These are phyloP conservation scores for Colletotrichum ledebouriae DNA, from an alignment of 2,329 filamentous ascomycete species.

Conservation along the genomic window DNA sequence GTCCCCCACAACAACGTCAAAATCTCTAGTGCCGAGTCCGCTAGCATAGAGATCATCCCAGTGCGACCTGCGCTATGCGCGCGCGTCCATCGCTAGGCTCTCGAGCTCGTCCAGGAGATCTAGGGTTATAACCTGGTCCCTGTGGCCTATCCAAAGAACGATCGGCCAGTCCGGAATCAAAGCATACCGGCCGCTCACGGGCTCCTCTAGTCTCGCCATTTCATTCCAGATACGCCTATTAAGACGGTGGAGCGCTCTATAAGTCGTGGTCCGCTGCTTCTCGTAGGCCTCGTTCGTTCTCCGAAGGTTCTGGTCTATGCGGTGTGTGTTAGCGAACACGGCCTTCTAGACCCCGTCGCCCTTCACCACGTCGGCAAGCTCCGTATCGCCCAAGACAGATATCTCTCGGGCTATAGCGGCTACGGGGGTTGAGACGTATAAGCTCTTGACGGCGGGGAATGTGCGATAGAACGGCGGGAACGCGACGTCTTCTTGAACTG, in stretches of 20 bases:
- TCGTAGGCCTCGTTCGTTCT: conserved; percentile 3
- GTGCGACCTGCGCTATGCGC: background rate
- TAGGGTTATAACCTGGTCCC: background rate
- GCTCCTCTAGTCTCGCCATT: background rate
- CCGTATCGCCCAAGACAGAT: conserved; percentile 1
- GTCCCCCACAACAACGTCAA: background rate
- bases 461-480: background rate
- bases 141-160: background rate
- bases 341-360: background rate
- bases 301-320: background rate
- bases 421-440: background rate
- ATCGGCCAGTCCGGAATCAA: background rate
- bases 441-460: background rate
- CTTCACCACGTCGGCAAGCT: background rate
- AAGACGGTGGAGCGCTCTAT: background rate
- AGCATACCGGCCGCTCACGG: conserved; percentile 2
- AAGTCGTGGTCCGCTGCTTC: background rate
- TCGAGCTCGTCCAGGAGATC: background rate
- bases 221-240: background rate
- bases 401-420: conserved; percentile 5
- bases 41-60: background rate
- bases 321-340: background rate
- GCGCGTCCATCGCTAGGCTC: background rate
- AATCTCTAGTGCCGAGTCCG: conserved; percentile 1
- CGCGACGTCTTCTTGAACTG: background rate